These are phyloP conservation scores for Penicillium ucsense DNA, from an alignment of 495 filamentous ascomycete species.

Conservation along the genomic window DNA sequence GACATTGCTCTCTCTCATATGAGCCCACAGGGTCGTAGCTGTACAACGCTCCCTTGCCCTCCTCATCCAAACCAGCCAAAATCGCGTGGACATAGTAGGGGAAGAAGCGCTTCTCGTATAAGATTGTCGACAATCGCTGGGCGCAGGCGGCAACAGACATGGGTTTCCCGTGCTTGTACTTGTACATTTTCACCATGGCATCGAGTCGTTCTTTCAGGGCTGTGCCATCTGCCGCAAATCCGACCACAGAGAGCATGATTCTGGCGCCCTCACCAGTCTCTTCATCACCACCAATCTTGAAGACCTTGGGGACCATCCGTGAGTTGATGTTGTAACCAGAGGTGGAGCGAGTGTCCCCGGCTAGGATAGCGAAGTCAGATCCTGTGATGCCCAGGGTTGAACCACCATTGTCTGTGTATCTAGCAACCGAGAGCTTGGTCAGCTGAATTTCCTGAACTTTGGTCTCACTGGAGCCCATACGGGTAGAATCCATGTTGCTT, in stretches of 20 bases:
- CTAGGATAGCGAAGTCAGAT: slow-evolving; percentile 86
- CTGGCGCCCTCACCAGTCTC: slow-evolving; percentile 72
- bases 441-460: background rate
- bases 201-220: slow-evolving; percentile 85
- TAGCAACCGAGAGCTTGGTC: slow-evolving; percentile 25
- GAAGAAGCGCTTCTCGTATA: slow-evolving; percentile 97
- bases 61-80: slow-evolving; percentile 85
- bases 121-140: slow-evolving; percentile 82
- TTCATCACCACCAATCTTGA: slow-evolving; percentile 86
- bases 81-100: slow-evolving; percentile 95
- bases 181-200: slow-evolving; percentile 91
- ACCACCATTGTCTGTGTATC: slow-evolving; percentile 96
- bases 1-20: slow-evolving; percentile 92
- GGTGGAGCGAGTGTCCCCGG: slow-evolving; percentile 90
- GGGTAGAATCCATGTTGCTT: slow-evolving; percentile 87
- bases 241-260: slow-evolving; percentile 85
- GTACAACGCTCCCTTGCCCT: slow-evolving; percentile 89
- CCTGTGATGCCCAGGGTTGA: slow-evolving; percentile 93
- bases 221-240: slow-evolving; percentile 88
- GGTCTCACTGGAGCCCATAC: slow-evolving; percentile 36
- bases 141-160: slow-evolving; percentile 92
- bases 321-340: slow-evolving; percentile 98
- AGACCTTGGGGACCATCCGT: slow-evolving; percentile 86
- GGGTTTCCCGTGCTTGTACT: slow-evolving; percentile 84
- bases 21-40: slow-evolving; percentile 96